Base-by-base conservation (phyloP, 768 basidiomycete species). In the Lactarius vividus region DNA sequence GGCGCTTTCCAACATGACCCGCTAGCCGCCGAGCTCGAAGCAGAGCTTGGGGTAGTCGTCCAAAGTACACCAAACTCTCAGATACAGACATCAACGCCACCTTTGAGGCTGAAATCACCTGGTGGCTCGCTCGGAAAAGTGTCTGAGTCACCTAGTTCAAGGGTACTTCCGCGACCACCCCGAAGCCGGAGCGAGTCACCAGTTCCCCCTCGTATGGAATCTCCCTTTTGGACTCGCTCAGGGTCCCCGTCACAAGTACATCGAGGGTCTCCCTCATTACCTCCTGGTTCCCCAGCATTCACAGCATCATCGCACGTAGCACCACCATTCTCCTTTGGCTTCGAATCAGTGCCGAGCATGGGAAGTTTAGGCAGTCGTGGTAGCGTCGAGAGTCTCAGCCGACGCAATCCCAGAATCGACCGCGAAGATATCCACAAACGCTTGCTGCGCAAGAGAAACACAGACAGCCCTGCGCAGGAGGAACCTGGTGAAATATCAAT, bases 391-490 rank as follows among this genome's bases (percentile, higher is more conserved):
- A 75, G 66, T 69, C 76, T 61, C 71, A 70, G 66, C 39, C 70
- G 74, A 33, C 55, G 69, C 3, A 79, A 78, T 59, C 77, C 77
- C 29, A 78, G 84, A 53, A 85, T 87, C 64, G 85, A 77, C 60
- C 80, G 81, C 33, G 84, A 84, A 61, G 82, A 83, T 57, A 80
- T 88, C 23, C 80, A 83, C 65, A 75, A 80, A 60, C 78, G 83
- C 40, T 72, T 86, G 59, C 69, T 81, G 72, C 77, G 76, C 57
- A 78, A 80, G 69, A 75, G 78, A 63, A 83, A 82, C 52, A 71
- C 74, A 53, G 79, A 83, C 56, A 83, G 83, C 67, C 76, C 80
- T 8, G 63, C 78, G 66, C 66, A 71, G 6, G 71, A 68, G 23
- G 54, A 58, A 37, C 42, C 20, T 9, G 52, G 40, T 46, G 65